A percentile compares a stretch with the other conserved stretches of the same genome.
Conservation (phyloP, 2,329 filamentous ascomycete species). For the Trichophyton equinum region DNA sequence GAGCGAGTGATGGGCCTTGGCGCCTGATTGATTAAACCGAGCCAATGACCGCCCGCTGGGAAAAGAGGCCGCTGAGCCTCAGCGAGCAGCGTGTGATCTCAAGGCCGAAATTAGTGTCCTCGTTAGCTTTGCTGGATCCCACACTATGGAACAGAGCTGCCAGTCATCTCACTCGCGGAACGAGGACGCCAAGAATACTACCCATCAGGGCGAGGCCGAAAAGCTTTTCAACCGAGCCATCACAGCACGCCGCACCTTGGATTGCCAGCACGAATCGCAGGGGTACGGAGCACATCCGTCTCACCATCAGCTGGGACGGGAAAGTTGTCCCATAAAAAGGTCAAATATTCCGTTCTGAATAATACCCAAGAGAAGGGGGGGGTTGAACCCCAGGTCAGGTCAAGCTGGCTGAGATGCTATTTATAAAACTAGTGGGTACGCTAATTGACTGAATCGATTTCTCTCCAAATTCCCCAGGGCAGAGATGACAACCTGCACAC, state of each 20-base stretch:
- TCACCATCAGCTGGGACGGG: conserved; percentile 2
- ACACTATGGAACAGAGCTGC: background rate
- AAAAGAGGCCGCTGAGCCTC: background rate
- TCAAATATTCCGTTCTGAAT: background rate
- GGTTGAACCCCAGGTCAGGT: background rate
- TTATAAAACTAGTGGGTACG: conserved; percentile 1
- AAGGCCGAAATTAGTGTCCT: background rate
- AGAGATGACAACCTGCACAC: background rate
- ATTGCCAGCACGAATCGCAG: background rate
- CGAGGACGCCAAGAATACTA: background rate
- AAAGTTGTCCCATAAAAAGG: background rate
- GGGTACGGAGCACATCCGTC: background rate
- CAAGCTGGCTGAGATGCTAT: background rate
- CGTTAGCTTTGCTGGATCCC: background rate
- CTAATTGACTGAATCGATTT: background rate
- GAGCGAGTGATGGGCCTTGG: background rate
- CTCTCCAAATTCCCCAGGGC: background rate
- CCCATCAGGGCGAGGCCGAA: background rate
- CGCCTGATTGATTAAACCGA: background rate
- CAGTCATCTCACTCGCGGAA: background rate
- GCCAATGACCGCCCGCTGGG: background rate
- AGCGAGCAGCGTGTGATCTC: background rate
- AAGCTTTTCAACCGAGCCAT: background rate
- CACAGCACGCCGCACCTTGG: background rate
- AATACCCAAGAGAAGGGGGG: background rate